Evolutionary conservation across 148 eudicot genomes (phyloP).

Genomic region (Amaranthus palmeri): DNA sequence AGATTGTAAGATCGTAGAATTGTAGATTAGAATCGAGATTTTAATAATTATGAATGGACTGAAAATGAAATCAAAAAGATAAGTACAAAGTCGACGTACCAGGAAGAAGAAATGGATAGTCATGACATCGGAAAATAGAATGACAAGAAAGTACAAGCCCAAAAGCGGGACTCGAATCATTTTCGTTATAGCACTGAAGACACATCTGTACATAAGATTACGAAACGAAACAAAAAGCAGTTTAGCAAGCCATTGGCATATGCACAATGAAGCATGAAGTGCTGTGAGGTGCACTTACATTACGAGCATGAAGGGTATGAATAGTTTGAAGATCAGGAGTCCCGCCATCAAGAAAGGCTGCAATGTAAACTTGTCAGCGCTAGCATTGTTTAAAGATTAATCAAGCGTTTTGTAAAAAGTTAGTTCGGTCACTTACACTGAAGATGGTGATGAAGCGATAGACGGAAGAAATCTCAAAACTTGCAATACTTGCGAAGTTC

Average conservation of each 20-base stretch:
- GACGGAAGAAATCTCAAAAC: conserved; percentile 97
- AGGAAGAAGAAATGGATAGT: conserved; percentile 98
- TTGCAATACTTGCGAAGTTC: conserved; percentile 95
- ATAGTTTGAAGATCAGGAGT: conserved; percentile 81
- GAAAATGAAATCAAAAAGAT: neutral
- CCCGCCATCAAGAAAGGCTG: conserved; percentile 99
- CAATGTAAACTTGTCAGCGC: conserved; percentile 28
- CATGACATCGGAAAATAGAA: conserved; percentile 89
- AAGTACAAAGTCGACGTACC: conserved; percentile 40
- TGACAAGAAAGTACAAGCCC: conserved; percentile 90
- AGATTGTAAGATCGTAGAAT: too few species aligned
- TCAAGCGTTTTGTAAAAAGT: neutral
- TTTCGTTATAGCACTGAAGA: conserved; percentile 82
- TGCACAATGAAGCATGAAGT: neutral
- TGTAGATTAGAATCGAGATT: too few species aligned
- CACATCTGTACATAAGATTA: conserved; percentile 62
- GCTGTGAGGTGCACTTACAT: conserved; percentile 56
- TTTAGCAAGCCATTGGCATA: neutral
- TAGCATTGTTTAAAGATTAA: conserved; percentile 13
- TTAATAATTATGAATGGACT: too few species aligned
- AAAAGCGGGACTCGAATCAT: conserved; percentile 64
- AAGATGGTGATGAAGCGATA: conserved; percentile 94
- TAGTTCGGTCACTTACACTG: conserved; percentile 54
- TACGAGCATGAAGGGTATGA: conserved; percentile 93
- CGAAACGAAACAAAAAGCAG: neutral